A percentile compares a stretch with the other conserved stretches of the same genome.
Conservation (phyloP, 2,329 filamentous ascomycete species). For the Xylaria hypoxylon region DNA sequence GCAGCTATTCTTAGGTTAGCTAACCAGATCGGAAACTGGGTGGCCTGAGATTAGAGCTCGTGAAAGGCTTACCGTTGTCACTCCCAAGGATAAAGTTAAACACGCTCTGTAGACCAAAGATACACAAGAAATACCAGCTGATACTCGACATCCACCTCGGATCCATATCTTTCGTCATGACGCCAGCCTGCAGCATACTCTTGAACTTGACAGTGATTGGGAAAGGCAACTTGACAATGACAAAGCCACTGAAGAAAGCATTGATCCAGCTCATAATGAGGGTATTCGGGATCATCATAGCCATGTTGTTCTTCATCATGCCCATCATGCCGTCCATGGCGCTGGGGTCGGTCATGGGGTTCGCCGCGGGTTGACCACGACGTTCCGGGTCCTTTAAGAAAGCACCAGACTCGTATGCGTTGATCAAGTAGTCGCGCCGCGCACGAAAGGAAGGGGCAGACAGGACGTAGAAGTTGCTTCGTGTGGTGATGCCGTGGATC, state of each 20-base stretch:
- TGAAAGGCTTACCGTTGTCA: constrained; percentile 80
- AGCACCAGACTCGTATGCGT: constrained; percentile 84
- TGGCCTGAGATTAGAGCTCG: too few relatives aligned
- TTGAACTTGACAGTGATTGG: constrained; percentile 99
- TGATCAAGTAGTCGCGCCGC: constrained; percentile 83
- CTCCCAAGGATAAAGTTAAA: constrained; percentile 97
- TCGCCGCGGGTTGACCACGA: constrained; percentile 87
- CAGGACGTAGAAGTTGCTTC: constrained; percentile 83
- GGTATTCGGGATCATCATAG: constrained; percentile 99
- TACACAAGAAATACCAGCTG: constrained; percentile 98
- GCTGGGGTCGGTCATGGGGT: constrained; percentile 93
- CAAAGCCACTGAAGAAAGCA: constrained; percentile 97
- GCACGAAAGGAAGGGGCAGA: constrained; percentile 80
- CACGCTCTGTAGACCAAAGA: constrained; percentile 95
- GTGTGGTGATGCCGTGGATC: constrained; percentile 84
- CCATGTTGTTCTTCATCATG: constrained; percentile 99
- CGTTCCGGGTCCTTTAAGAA: constrained; percentile 91
- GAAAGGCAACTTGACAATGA: constrained; percentile 98
- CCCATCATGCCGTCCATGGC: constrained; percentile 99
- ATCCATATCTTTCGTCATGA: constrained; percentile 95
- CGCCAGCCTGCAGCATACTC: constrained; percentile 97
- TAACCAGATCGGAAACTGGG: not conserved
- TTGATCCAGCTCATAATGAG: constrained; percentile 99
- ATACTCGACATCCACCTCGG: constrained; percentile 98
- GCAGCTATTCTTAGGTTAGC: constrained; percentile 72